Conservation (phyloP, 148 eudicot genomes). For the Heliamphora exappendiculata region DNA sequence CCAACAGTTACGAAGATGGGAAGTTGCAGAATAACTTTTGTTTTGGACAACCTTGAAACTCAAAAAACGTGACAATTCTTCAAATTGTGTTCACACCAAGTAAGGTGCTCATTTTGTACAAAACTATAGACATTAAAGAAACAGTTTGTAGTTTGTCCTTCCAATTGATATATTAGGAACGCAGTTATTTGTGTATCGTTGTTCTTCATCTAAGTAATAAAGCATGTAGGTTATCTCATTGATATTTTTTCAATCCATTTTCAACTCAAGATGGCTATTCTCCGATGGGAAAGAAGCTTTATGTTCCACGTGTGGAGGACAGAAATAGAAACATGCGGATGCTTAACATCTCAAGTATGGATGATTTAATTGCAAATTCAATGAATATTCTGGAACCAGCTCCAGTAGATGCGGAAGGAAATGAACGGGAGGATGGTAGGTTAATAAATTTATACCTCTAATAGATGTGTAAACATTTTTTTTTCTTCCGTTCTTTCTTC, state of each 20-base stretch:
- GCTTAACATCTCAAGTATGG: constrained; percentile 60
- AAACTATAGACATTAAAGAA: not conserved
- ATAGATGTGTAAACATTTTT: not conserved
- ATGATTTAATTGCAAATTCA: constrained; percentile 80
- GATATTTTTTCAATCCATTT: constrained; percentile 13
- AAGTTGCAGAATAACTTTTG: too few species aligned
- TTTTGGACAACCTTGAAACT: too few species aligned
- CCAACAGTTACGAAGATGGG: too few species aligned
- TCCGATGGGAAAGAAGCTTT: constrained; percentile 45
- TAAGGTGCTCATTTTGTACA: too few species aligned
- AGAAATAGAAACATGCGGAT: constrained; percentile 86
- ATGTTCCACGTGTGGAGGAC: constrained; percentile 96
- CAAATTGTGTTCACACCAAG: too few species aligned
- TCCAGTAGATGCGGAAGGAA: constrained; percentile 68
- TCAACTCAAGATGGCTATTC: constrained; percentile 32
- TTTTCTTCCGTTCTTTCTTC: not conserved
- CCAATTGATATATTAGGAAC: not conserved
- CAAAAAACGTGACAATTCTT: too few species aligned
- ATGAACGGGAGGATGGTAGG: constrained; percentile 85
- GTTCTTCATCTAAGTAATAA: not conserved
- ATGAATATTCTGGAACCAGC: constrained; percentile 92
- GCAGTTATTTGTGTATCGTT: not conserved
- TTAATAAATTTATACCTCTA: not conserved
- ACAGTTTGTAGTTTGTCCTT: not conserved
- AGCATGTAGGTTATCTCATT: not conserved